Conservation (phyloP, 139 green algal genomes). For the Asterochloris sp. region DNA sequence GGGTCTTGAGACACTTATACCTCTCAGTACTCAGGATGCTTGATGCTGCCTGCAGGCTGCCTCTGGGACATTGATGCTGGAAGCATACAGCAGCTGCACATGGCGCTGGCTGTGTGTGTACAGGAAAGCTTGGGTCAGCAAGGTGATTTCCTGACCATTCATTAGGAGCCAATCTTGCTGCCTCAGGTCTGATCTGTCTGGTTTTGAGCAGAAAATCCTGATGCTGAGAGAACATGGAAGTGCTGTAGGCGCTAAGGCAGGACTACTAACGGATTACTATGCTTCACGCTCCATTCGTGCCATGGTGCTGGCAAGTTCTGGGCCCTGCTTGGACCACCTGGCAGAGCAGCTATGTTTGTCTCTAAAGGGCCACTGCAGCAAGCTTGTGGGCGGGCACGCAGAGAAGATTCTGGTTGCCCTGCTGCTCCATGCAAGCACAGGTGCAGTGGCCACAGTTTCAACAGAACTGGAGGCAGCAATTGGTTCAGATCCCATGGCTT, state of each 20-base stretch:
- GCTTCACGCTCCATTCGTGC: conserved; percentile 44
- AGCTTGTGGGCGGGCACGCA: conserved; percentile 49
- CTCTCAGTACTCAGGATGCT: not conserved
- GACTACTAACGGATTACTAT: conserved; percentile 53
- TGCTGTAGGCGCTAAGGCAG: conserved; percentile 24
- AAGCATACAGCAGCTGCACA: not conserved
- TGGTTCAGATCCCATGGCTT: too few relatives aligned
- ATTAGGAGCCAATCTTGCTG: not conserved
- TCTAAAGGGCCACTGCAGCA: conserved; percentile 40
- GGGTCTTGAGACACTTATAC: not conserved
- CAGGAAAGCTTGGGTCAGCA: too few relatives aligned
- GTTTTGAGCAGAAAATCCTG: not conserved
- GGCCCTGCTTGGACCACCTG: too few relatives aligned
- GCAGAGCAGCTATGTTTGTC: conserved; percentile 20
- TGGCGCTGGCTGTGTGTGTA: not conserved
- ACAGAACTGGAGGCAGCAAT: too few relatives aligned
- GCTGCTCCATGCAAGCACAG: conserved; percentile 28
- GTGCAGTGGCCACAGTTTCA: not conserved
- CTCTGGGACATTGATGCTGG: not conserved
- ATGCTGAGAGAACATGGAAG: not conserved
- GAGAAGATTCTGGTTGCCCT: conserved; percentile 65
- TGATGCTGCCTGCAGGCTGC: not conserved
- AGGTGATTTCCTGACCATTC: not conserved
- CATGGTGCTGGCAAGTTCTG: conserved; percentile 29
- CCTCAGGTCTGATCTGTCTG: too few relatives aligned